phyloP scores from a whole-genome alignment of 2,329 filamentous ascomycete species.

The Fusarium coicis region DNA sequence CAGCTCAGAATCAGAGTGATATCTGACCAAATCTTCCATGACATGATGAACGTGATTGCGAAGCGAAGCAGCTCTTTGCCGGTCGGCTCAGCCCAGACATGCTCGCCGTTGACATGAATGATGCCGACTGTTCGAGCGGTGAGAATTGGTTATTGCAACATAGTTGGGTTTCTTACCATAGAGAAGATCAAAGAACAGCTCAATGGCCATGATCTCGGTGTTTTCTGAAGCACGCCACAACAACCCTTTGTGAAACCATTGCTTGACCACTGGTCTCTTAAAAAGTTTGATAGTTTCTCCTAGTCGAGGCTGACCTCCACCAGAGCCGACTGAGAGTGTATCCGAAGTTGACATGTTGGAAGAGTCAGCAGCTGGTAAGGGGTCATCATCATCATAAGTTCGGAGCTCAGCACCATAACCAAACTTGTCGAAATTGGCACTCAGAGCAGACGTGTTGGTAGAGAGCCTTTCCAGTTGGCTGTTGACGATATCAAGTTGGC shows the following conservation, averaged over 20 bases:
- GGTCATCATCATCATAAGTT: constrained; percentile 53
- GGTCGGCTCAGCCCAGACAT: constrained; percentile 65
- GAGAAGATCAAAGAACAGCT: constrained; percentile 72
- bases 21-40: constrained; percentile 73
- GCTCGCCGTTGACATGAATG: constrained; percentile 71
- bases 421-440: constrained; percentile 71
- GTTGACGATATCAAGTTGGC: constrained; percentile 63
- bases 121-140: constrained; percentile 61
- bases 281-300: constrained; percentile 65
- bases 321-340: constrained; percentile 40
- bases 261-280: constrained; percentile 68
- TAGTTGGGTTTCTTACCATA: constrained; percentile 52
- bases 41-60: constrained; percentile 69
- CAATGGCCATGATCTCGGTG: constrained; percentile 71
- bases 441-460: constrained; percentile 64
- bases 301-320: constrained; percentile 40
- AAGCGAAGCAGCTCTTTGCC: constrained; percentile 68
- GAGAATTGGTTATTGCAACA: background rate
- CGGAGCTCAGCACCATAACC: constrained; percentile 69
- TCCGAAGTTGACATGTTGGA: constrained; percentile 39
- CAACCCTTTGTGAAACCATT: constrained; percentile 74
- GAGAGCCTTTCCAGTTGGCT: constrained; percentile 64
- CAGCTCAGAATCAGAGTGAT: constrained; percentile 66
- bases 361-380: constrained; percentile 11
- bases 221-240: constrained; percentile 69